Evolutionary conservation across 2,329 filamentous ascomycete genomes (phyloP), one percentile per base, ranked within the genome.

Genomic region (Hawksworthiomyces lignivorus): DNA sequence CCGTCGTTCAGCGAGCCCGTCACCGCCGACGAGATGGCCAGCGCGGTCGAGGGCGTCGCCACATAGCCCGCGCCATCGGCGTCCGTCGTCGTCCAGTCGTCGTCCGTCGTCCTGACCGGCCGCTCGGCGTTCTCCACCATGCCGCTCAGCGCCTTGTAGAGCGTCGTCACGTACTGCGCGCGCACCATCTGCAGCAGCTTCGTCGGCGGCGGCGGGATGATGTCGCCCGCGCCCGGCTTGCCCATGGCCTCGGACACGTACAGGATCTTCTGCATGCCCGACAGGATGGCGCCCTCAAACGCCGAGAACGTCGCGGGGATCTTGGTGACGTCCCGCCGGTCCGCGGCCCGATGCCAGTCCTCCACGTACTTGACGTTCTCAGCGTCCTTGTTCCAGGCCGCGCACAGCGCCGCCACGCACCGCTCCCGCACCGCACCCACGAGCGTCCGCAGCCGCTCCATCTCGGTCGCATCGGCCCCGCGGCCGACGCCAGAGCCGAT

Each of bases 101-200:
- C 74, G 34, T 82, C 79, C 1, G 76, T 67, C 51, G 77, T 79
- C 51, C 80, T 77, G 12, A 80, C 61, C 4, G 81, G 75, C 44
- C 80, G 79, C 63, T 97, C 88, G 4, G 92, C 90, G 61, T 95
- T 97, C 63, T 97, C 92, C 1, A 98, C 88, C 80, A 98, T 90
- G 18, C 90, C 92, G 54, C 87, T 94, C 28, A 98, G 67, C 7
- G 87, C 87, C 60, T 94, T 94, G 63, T 97, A 97, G 32, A 98
- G 67, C 44, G 89, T 95, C 7, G 84, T 88, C 14, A 95, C 88
- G 56, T 98, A 98, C 56, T 94, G 87, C 50, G 81, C 84, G 50
- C 89, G 78, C 14, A 97, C 87, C 77, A 89, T 87, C 59, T 94
- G 86, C 32, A 97, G 69, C 32, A 96, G 68, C 61, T 97, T 98